These are phyloP conservation scores for Entonaema liquescens DNA, from an alignment of 495 filamentous ascomycete genomes.

Conservation along the genomic window DNA sequence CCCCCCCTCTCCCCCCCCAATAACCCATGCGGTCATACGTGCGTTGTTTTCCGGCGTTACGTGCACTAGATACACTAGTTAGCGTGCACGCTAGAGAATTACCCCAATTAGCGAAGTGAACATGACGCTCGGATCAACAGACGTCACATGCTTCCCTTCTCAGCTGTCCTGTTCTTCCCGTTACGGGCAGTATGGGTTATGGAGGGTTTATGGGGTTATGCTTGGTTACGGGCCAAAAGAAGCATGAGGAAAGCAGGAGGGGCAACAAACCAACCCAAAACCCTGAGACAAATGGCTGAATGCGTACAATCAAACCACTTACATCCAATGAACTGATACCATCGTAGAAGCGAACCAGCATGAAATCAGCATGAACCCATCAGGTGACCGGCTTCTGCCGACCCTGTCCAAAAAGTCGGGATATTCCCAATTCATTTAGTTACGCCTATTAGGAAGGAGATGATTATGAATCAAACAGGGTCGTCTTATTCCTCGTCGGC, in stretches of 20 bases:
- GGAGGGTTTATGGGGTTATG: too few relatives aligned
- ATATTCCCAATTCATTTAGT: not conserved
- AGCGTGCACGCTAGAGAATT: constrained; percentile 7
- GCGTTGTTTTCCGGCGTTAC: constrained; percentile 19
- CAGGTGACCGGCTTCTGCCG: constrained; percentile 39
- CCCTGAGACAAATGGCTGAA: constrained; percentile 30
- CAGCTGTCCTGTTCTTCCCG: not conserved
- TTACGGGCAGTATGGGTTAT: not conserved
- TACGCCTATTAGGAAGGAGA: not conserved
- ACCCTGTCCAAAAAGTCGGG: constrained; percentile 11
- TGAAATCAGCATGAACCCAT: constrained; percentile 29
- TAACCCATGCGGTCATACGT: constrained; percentile 29
- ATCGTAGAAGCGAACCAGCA: constrained; percentile 24
- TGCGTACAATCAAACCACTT: constrained; percentile 25
- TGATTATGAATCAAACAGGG: not conserved
- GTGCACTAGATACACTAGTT: not conserved
- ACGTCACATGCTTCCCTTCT: constrained; percentile 32
- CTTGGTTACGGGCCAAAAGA: not conserved
- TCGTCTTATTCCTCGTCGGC: not conserved
- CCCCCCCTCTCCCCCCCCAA: too few relatives aligned
- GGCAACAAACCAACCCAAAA: constrained; percentile 22
- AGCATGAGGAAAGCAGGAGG: constrained; percentile 11
- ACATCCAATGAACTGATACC: not conserved
- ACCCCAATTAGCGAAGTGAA: constrained; percentile 1
- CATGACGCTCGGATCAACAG: constrained; percentile 10